Evolutionary conservation across 2,329 filamentous ascomycete genomes (phyloP).

Genomic region (Neofusicoccum umdonicola): DNA sequence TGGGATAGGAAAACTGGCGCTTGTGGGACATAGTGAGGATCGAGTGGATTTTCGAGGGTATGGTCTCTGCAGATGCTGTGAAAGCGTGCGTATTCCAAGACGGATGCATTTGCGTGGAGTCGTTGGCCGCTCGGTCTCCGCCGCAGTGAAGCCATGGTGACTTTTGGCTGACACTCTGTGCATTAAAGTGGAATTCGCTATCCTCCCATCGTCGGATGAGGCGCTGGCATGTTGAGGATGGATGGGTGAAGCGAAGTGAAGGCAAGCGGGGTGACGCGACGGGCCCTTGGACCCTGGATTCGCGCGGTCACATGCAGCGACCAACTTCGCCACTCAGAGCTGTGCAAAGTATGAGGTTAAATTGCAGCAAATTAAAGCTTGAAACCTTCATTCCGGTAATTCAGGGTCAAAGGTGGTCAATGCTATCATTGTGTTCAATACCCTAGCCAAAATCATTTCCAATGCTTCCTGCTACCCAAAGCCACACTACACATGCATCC

Average conservation of each 20-base stretch:
- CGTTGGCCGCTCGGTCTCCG: background rate
- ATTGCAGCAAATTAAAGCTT: background rate
- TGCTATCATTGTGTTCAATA: background rate
- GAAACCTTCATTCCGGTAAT: background rate
- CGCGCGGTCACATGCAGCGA: background rate
- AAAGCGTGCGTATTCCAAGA: slow-evolving; percentile 49
- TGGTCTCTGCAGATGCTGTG: slow-evolving; percentile 43
- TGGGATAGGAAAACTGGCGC: slow-evolving; percentile 19
- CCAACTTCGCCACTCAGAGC: background rate
- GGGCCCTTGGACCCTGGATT: background rate
- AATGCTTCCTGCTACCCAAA: background rate
- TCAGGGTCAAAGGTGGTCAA: background rate
- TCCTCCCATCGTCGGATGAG: too few species aligned
- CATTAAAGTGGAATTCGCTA: too few species aligned
- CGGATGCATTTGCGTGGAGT: slow-evolving; percentile 29
- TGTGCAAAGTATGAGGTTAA: background rate
- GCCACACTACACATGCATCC: background rate
- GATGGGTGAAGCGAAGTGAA: background rate
- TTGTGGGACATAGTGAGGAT: slow-evolving; percentile 1
- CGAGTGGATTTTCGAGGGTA: slow-evolving; percentile 27
- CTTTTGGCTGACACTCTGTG: too few species aligned
- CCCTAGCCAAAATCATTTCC: background rate
- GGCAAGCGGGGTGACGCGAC: background rate
- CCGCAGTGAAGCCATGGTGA: background rate
- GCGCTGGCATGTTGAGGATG: background rate